A percentile compares a stretch with the other conserved stretches of the same genome.
phyloP scores from a whole-genome alignment of 768 basidiomycete species.

The Daedaleopsis nitida region DNA sequence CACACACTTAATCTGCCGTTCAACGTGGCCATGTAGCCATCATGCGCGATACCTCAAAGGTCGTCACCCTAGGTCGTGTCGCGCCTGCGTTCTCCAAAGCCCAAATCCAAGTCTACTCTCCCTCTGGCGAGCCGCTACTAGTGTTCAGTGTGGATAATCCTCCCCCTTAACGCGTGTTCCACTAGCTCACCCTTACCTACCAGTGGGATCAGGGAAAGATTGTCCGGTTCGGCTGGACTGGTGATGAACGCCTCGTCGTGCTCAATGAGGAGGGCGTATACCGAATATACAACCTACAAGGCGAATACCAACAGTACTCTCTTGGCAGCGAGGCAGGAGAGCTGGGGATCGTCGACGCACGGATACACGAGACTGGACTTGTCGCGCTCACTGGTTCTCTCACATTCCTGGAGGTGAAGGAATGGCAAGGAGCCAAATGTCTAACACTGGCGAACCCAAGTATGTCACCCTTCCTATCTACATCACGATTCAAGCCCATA shows the following conservation, averaged over 20 bases:
- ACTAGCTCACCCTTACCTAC: slow-evolving; percentile 7
- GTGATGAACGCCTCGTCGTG: slow-evolving; percentile 79
- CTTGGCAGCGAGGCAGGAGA: slow-evolving; percentile 83
- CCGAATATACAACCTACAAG: slow-evolving; percentile 84
- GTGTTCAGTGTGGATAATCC: slow-evolving; percentile 69
- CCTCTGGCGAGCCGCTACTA: slow-evolving; percentile 74
- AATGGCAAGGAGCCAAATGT: slow-evolving; percentile 81
- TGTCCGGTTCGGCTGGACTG: slow-evolving; percentile 80
- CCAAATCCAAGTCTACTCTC: slow-evolving; percentile 86
- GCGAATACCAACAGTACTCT: slow-evolving; percentile 83
- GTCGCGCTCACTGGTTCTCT: slow-evolving; percentile 82
- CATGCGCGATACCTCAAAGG: slow-evolving; percentile 81
- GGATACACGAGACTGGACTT: slow-evolving; percentile 83
- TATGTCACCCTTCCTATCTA: slow-evolving; percentile 35
- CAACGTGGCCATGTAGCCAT: slow-evolving; percentile 53
- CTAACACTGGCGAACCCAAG: slow-evolving; percentile 74
- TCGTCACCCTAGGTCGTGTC: slow-evolving; percentile 68
- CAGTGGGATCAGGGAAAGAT: slow-evolving; percentile 93
- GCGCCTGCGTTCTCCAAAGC: slow-evolving; percentile 64
- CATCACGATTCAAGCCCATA: slow-evolving; percentile 1
- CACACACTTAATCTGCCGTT: background rate
- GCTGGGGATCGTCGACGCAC: slow-evolving; percentile 81
- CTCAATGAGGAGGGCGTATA: slow-evolving; percentile 93
- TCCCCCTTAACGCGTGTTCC: background rate
- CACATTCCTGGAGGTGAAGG: slow-evolving; percentile 82